Base-by-base conservation (phyloP, 106 monocot genomes). In the Apostasia shenzhenica region DNA sequence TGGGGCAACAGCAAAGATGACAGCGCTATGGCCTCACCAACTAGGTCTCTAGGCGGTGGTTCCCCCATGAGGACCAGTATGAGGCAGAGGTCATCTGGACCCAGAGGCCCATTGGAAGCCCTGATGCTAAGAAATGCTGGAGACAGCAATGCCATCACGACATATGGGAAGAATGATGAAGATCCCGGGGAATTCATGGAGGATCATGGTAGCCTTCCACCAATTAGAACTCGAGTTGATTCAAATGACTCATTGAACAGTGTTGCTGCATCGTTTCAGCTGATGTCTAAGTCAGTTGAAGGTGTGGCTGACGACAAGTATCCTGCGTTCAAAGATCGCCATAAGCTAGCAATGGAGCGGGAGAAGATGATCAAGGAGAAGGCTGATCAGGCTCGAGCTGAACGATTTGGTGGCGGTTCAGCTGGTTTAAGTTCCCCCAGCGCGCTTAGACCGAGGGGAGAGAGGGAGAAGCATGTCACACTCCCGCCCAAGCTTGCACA, bases 1-100 rank as follows among this genome's bases (percentile, higher is more conserved):
- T 97, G 95, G 95, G 92, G 95, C 4, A 92, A 73, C 78, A 83
- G 70, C 74, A 95, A 89, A 81, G 89, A 97, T 75, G 95, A 97
- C 42, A 61, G 39, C 9, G 80, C 75, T 47, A 58, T 52, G 8
- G 65, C 80, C 37, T 97, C 92, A 8, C 95, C 95, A 6, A 54
- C 79, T 41, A 70, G 80, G 61, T 88, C 87, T 52, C 55, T 90
- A 8, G 84, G 81, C 41, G 67, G 72, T 39, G 67, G 43, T 75
- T 88, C 93, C 0, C 81, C 90, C 13, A 86, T 77, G 80, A 83
- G 77, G 64, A 76, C 70, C 38, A 78, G 69, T 26, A 40, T 45
- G 39, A 76, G 76, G 59, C 52, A 72, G 6, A 78, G 74, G 61
- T 26, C 86, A 38, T 44, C 77, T 8, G 45, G 13, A 1, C 62